Base-by-base conservation (phyloP, 192 early-diverging fungal genomes). In the Chytriomyces sp. region DNA sequence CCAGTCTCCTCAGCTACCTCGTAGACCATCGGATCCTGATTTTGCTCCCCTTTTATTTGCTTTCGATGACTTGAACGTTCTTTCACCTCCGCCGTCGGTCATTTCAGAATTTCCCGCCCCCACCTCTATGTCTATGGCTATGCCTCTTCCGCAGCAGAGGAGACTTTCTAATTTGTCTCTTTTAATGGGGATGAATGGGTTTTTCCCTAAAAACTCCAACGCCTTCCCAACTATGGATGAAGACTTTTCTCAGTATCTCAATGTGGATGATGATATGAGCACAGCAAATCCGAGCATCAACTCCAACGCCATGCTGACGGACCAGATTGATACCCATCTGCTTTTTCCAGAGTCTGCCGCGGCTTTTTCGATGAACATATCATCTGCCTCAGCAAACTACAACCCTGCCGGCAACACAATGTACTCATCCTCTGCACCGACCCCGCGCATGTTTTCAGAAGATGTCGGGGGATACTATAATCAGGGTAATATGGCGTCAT, bases 31-130 rank as follows among this genome's bases (percentile, higher is more conserved):
- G 11, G 72, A 74, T 44, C 28, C 60, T 2, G 72, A 74, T 20
- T 74, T 74, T 63, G 10, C 60, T n/a, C 72, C 72, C 11, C 73
- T 75, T 65, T 61, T 75, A 16, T 75, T 75, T 44, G 73, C 73
- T 7, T 35, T 75, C 16, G 73, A 75, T 43, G 73, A 75, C 47
- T 48, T 75, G n/a, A 46, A 64, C 26, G 46, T 75, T 7, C 63
- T 75, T 11, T 65, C 62, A 8, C 73, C 73, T 10, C 16, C 61
- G 1, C 18, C 35, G n/a, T 8, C 61, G 9, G 45, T 65, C 16
- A 11, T 8, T 24, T 24, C 13, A 26, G 73, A 64, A 23, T 75
- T 66, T 23, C 69, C 35, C 4, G 35, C 35, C 1, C 35, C 35
- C 35, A 35, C 35, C 35, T 35, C 35, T 35, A 35, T 35, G 35